Base-by-base conservation (phyloP, 2,329 filamentous ascomycete genomes). In the Chaetomium sp. region DNA sequence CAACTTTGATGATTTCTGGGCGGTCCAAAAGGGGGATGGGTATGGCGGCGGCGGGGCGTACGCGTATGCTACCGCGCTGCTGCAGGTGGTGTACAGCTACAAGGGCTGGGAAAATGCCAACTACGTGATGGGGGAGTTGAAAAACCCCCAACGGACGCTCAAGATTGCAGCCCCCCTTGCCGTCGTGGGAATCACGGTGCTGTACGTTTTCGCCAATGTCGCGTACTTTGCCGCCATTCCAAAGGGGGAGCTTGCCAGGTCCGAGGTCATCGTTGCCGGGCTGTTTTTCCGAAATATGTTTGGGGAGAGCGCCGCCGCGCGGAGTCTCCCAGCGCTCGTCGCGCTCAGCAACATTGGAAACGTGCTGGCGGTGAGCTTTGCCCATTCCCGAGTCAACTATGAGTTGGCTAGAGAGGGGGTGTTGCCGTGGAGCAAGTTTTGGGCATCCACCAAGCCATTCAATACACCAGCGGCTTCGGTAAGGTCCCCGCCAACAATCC, bases 361-460 rank as follows among this genome's bases (percentile, higher is more conserved):
- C 58, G 84, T 89, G 0, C 75, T 89, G 13, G 85, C 85, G 13
- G 82, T 87, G 45, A 85, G 82, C 62, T 88, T 88, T 69, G 81
- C 84, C 0, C 84, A 87, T 60, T 77, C 85, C 0, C 80, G 86
- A 0, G 70, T 88, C 10, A 87, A 86, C 68, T 85, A 88, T 68
- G 88, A 91, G 73, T 78, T 91, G 53, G 89, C 85, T 0, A 90
- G 89, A 71, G 89, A 92, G 71, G 88, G 88, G 0, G 78, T 91
- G 5, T 72, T 91, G 16, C 89, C 89, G 0, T 89, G 83, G 62
- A 86, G 85, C 66, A 80, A 81, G 2, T 84, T 91, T 73, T 91
- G 86, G 85, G 88, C 88, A 0, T 90, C 87, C 3, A 88, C 85
- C 71, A 84, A 82, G 73, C 89, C 89, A 0, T 88, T 87, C 67